A percentile compares a stretch with the other conserved stretches of the same genome.
Conservation (phyloP, 768 basidiomycete genomes). For the Auriscalpium microsporum region DNA sequence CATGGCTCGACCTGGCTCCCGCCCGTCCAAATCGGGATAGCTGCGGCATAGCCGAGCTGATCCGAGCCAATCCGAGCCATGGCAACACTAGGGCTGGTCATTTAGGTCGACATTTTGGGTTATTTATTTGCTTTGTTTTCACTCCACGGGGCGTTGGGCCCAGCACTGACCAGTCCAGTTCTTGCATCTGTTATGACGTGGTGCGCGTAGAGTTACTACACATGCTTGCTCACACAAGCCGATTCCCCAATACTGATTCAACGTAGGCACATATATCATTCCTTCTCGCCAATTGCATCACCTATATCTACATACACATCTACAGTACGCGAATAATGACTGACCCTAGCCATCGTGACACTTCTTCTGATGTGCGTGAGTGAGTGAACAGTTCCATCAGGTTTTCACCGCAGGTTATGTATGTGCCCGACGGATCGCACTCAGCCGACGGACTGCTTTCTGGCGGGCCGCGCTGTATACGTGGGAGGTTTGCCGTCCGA, state of each 20-base stretch:
- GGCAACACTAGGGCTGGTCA: background rate
- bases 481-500: too few species aligned
- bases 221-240: background rate
- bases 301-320: background rate
- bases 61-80: too few species aligned
- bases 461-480: too few species aligned
- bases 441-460: too few species aligned
- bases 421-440: too few species aligned
- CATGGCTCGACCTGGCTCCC: too few species aligned
- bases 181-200: conserved; percentile 3
- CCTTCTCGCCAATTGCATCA: conserved; percentile 4
- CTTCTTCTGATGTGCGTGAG: too few species aligned
- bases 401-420: too few species aligned
- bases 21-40: too few species aligned
- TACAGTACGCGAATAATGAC: conserved; percentile 2
- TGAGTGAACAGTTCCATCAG: too few species aligned
- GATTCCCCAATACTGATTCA: background rate
- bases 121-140: conserved; percentile 9
- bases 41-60: too few species aligned
- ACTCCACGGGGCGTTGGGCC: background rate
- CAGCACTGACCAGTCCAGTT: conserved; percentile 5
- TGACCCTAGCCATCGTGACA: background rate
- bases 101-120: background rate
- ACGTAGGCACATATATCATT: conserved; percentile 10
- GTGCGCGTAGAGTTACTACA: background rate